These are phyloP conservation scores for Pestalotiopsis sp. DNA, from an alignment of 2,329 filamentous ascomycete species.

Conservation along the genomic window DNA sequence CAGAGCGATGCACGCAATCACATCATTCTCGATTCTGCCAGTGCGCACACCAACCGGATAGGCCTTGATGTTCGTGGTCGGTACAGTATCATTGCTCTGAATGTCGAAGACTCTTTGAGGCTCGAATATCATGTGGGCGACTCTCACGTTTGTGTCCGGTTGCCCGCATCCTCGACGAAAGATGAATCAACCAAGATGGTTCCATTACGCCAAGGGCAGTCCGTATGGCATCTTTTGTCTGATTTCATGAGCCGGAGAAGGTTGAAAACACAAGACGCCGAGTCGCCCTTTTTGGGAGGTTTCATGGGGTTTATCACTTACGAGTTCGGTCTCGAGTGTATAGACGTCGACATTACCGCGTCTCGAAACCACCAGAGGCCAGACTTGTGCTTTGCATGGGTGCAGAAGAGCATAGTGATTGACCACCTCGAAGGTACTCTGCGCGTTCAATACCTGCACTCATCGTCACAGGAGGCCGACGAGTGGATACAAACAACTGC, in stretches of 20 bases:
- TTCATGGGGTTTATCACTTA: constrained; percentile 85
- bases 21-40: constrained; percentile 62
- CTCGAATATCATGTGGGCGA: constrained; percentile 58
- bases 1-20: constrained; percentile 41
- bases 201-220: constrained; percentile 26
- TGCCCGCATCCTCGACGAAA: constrained; percentile 15
- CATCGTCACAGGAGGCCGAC: constrained; percentile 34
- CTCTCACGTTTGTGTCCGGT: constrained; percentile 34
- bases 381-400: constrained; percentile 75
- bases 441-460: constrained; percentile 67
- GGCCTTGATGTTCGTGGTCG: constrained; percentile 54
- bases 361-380: constrained; percentile 47
- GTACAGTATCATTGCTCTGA: constrained; percentile 73
- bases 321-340: constrained; percentile 71
- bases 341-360: constrained; percentile 42
- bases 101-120: constrained; percentile 55
- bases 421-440: constrained; percentile 65
- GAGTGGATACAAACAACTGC: constrained; percentile 46
- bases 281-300: constrained; percentile 73
- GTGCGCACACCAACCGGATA: constrained; percentile 44
- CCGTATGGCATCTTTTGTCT: constrained; percentile 53
- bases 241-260: constrained; percentile 35
- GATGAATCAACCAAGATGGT: constrained; percentile 25
- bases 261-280: constrained; percentile 23
- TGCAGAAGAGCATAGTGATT: constrained; percentile 74